A percentile compares a stretch with the other conserved stretches of the same genome.
phyloP scores from a whole-genome alignment of 2,329 filamentous ascomycete genomes.

The Venturiaceae sp. region DNA sequence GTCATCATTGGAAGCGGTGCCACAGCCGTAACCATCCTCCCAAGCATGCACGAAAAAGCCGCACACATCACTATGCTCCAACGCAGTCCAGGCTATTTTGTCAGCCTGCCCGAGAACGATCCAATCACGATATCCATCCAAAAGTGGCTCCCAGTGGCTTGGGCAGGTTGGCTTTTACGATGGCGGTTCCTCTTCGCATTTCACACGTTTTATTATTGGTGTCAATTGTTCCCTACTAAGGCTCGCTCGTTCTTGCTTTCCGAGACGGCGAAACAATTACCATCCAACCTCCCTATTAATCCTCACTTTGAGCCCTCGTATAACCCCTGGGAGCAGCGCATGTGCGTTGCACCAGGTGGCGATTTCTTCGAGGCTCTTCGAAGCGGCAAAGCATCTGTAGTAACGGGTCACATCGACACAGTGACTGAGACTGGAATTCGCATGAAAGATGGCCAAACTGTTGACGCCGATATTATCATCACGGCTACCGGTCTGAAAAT shows the following conservation, averaged over 20 bases:
- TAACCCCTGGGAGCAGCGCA: conserved; percentile 56
- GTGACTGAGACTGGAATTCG: conserved; percentile 41
- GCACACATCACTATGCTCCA: conserved; percentile 68
- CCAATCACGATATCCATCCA: conserved; percentile 27
- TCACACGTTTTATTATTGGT: conserved; percentile 37
- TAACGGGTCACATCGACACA: conserved; percentile 43
- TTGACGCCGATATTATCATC: conserved; percentile 45
- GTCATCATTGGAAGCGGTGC: conserved; percentile 70
- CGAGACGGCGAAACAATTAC: conserved; percentile 40
- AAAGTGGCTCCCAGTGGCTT: conserved; percentile 16
- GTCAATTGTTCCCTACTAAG: conserved; percentile 41
- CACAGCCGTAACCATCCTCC: conserved; percentile 69
- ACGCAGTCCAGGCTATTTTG: conserved; percentile 63
- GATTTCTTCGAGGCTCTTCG: conserved; percentile 47
- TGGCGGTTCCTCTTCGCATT: conserved; percentile 39
- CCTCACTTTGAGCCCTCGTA: conserved; percentile 38
- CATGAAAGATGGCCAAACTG: conserved; percentile 30
- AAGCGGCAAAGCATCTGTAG: conserved; percentile 40
- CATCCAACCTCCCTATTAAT: conserved; percentile 30
- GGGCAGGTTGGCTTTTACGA: too few relatives aligned
- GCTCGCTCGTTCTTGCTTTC: conserved; percentile 39
- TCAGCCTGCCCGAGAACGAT: conserved; percentile 36
- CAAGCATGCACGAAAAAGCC: conserved; percentile 56
- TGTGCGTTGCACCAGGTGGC: conserved; percentile 56
- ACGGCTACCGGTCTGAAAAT: conserved; percentile 55